These are phyloP conservation scores for Trypanosoma scelopori DNA, from an alignment of 208 protist genomes.

Conservation along the genomic window DNA sequence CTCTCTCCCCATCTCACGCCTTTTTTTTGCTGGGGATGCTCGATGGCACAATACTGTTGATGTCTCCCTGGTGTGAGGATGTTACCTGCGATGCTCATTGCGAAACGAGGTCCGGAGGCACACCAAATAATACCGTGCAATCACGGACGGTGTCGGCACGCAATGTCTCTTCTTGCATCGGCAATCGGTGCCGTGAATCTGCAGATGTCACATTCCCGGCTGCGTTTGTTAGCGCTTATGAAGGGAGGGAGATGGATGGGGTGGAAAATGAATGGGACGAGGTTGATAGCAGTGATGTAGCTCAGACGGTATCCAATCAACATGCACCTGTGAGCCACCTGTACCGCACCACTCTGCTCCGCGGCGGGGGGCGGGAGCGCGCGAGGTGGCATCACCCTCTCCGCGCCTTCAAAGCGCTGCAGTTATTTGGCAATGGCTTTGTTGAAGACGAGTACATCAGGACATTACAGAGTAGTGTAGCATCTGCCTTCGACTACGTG, in stretches of 20 bases:
- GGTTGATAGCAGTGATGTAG: not conserved
- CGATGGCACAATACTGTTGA: constrained; percentile 31
- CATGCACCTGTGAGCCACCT: constrained; percentile 3
- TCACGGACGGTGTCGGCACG: too few relatives aligned
- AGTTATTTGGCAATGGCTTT: constrained; percentile 24
- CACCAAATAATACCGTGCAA: not conserved
- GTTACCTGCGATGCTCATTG: not conserved
- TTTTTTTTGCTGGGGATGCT: constrained; percentile 32
- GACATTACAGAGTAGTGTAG: not conserved
- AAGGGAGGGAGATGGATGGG: not conserved
- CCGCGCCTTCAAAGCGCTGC: not conserved
- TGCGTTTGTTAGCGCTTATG: too few relatives aligned
- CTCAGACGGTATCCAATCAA: not conserved
- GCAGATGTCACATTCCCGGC: too few relatives aligned
- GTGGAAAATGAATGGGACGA: not conserved
- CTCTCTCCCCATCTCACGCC: constrained; percentile 35
- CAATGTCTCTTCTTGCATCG: too few relatives aligned
- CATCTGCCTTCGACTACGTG: constrained; percentile 6
- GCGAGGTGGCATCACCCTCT: not conserved
- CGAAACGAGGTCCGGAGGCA: not conserved
- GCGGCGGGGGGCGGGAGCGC: not conserved
- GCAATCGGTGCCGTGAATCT: too few relatives aligned
- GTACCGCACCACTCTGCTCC: constrained; percentile 16
- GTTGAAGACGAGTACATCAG: constrained; percentile 16
- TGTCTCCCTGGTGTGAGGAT: constrained; percentile 14